Base-by-base conservation (phyloP, 164 flowering plant genomes). In the Magnolia sinica region DNA sequence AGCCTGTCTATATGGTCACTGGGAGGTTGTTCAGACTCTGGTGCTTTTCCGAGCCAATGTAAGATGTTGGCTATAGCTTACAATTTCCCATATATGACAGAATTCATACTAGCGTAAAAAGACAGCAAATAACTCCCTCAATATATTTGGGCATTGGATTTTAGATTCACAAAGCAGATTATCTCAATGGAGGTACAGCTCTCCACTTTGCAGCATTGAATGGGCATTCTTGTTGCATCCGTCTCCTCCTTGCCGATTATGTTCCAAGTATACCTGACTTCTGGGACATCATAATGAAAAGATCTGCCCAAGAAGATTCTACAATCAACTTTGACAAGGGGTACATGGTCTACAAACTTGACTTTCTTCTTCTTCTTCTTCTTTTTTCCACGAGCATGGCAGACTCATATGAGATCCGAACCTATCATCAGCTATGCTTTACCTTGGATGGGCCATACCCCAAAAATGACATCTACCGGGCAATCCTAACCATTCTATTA, bases 1-100 rank as follows among this genome's bases (percentile, higher is more conserved):
- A 89, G 99, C 98, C 72, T 95, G 99, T 86, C 98, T 92, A 78
- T 86, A 91, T 84, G 98, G 99, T 79, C 98, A 93, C 82, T 95
- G 98, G 99, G 96, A 95, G 84, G 98, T 93, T 82, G 99, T 93
- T 83, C 95, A 82, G 85, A 93, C 81, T 70, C 86, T 95, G 50
- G 76, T 95, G 76, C 89, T 95, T 74, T 91, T 79, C 78, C 84
- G 83, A 80, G 97, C 99, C 81, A 92, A 91, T 85, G 99, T 95
- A 90, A 83, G 93, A 76, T 37, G 49, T 45, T 59, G 16, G 19
- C 29, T 51, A 23, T 65, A n/a, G 19, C 29, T 65, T 65, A 22
- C 7, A 7, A 68, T 68, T 31, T 68, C 50, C n/a, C 18, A 31
- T 31, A 29, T 68, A 31, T 14, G n/a, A 8, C 18, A 16, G 71